phyloP scores from a whole-genome alignment of 768 basidiomycete genomes.

The Boletus subcaerulescens region DNA sequence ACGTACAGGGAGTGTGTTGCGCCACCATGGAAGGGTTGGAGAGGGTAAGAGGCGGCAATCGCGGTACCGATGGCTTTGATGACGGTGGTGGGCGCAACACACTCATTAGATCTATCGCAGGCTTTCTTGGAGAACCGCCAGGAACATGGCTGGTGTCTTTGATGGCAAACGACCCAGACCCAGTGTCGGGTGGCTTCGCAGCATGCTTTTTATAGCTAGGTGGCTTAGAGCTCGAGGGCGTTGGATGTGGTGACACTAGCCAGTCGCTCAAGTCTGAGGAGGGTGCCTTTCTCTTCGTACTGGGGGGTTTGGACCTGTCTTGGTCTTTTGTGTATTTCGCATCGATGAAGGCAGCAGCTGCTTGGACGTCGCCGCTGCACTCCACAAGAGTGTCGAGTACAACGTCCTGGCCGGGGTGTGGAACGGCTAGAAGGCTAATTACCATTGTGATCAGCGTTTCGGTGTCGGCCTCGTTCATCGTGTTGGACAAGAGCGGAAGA shows the following conservation, averaged over 20 bases:
- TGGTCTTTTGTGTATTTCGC: slow-evolving; percentile 7
- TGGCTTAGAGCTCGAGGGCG: slow-evolving; percentile 18
- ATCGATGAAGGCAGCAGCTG: slow-evolving; percentile 44
- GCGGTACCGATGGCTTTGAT: slow-evolving; percentile 30
- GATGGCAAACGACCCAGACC: neutral
- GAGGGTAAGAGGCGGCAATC: slow-evolving; percentile 60
- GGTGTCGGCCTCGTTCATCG: slow-evolving; percentile 46
- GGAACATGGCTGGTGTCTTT: slow-evolving; percentile 17
- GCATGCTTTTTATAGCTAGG: slow-evolving; percentile 18
- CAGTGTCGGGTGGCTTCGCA: slow-evolving; percentile 1
- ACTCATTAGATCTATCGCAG: slow-evolving; percentile 48
- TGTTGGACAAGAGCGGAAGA: neutral
- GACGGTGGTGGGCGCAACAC: slow-evolving; percentile 51
- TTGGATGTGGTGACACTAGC: slow-evolving; percentile 36
- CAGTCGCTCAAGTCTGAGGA: slow-evolving; percentile 49
- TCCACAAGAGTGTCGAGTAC: slow-evolving; percentile 60
- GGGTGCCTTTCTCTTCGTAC: slow-evolving; percentile 48
- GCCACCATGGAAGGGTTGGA: slow-evolving; percentile 61
- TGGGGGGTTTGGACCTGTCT: slow-evolving; percentile 11
- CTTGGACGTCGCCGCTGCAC: slow-evolving; percentile 53
- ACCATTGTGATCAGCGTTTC: slow-evolving; percentile 68
- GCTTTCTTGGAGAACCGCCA: slow-evolving; percentile 28
- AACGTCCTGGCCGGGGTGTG: slow-evolving; percentile 34
- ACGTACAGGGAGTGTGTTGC: slow-evolving; percentile 69
- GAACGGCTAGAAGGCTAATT: slow-evolving; percentile 48